Percentiles rank a stretch among this genome's conserved stretches.
These are phyloP conservation scores for Talaromyces thailandensis DNA, from an alignment of 495 filamentous ascomycete species.

Conservation along the genomic window DNA sequence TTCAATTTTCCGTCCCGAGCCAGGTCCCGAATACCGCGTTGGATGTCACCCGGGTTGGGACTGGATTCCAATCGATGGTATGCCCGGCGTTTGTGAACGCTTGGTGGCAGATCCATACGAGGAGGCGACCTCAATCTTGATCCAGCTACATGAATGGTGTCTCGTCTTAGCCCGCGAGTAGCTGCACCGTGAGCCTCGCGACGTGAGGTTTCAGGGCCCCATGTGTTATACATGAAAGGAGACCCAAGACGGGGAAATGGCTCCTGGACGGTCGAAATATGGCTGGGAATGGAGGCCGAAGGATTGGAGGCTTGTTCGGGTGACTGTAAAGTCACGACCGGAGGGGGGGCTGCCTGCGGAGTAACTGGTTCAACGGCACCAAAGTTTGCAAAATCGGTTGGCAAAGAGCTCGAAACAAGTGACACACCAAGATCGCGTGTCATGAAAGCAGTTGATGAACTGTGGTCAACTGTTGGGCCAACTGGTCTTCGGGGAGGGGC, in stretches of 20 bases:
- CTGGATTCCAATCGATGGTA: slow-evolving; percentile 34
- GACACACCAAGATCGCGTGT: slow-evolving; percentile 82
- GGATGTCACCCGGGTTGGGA: slow-evolving; percentile 34
- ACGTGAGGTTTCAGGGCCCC: slow-evolving; percentile 41
- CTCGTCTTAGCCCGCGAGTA: slow-evolving; percentile 21
- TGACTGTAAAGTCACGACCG: slow-evolving; percentile 10
- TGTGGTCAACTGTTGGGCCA: slow-evolving; percentile 15
- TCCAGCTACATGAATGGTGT: slow-evolving; percentile 37
- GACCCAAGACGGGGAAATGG: slow-evolving; percentile 40
- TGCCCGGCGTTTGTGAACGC: slow-evolving; percentile 44
- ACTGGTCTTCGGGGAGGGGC: slow-evolving; percentile 25
- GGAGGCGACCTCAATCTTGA: slow-evolving; percentile 39
- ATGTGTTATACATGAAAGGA: slow-evolving; percentile 48
- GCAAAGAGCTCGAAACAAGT: slow-evolving; percentile 67
- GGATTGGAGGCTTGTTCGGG: slow-evolving; percentile 3
- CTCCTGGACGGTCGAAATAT: slow-evolving; percentile 15
- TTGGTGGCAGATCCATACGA: slow-evolving; percentile 39
- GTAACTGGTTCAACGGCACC: slow-evolving; percentile 24
- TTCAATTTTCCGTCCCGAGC: slow-evolving; percentile 34
- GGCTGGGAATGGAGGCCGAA: slow-evolving; percentile 8
- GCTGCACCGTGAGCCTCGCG: slow-evolving; percentile 22
- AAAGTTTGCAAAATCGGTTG: slow-evolving; percentile 60
- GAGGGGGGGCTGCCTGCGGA: slow-evolving; percentile 8
- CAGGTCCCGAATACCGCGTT: slow-evolving; percentile 41
- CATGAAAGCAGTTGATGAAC: slow-evolving; percentile 37